Percentiles rank a stretch among this genome's conserved stretches.
phyloP scores from a whole-genome alignment of 1,284 basidiomycete species.

The Sanguinoderma infundibulare region DNA sequence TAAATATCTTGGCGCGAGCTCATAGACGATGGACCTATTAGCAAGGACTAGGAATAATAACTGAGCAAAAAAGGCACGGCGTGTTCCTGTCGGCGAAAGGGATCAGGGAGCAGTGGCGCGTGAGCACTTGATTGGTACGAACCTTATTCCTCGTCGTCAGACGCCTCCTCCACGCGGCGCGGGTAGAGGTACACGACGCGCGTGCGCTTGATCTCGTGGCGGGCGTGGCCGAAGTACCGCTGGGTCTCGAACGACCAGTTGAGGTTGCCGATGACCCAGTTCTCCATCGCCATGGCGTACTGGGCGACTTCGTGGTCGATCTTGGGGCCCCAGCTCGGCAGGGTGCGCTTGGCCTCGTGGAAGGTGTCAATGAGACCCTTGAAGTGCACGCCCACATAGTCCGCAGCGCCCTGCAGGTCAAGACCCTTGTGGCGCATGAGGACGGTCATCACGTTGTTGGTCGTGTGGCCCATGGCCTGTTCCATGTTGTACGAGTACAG shows the following conservation, averaged over 20 bases:
- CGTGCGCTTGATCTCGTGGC: slow-evolving; percentile 33
- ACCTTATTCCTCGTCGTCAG: slow-evolving; percentile 41
- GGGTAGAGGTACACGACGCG: slow-evolving; percentile 34
- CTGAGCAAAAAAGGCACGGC: neutral
- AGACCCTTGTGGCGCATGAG: slow-evolving; percentile 59
- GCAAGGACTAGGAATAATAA: neutral
- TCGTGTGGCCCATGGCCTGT: slow-evolving; percentile 66
- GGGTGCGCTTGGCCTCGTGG: slow-evolving; percentile 45
- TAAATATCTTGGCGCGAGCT: neutral
- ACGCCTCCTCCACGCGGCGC: slow-evolving; percentile 20
- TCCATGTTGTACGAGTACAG: slow-evolving; percentile 78
- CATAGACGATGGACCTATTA: neutral
- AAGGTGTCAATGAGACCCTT: slow-evolving; percentile 55
- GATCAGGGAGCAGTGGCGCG: neutral
- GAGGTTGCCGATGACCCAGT: slow-evolving; percentile 42
- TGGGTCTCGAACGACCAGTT: slow-evolving; percentile 45
- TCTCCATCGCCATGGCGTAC: slow-evolving; percentile 41
- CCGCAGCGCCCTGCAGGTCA: slow-evolving; percentile 60
- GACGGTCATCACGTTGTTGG: slow-evolving; percentile 71
- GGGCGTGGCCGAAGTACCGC: slow-evolving; percentile 40
- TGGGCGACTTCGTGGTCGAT: slow-evolving; percentile 52
- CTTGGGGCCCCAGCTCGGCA: slow-evolving; percentile 53
- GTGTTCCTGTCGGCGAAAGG: neutral
- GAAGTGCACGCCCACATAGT: slow-evolving; percentile 60
- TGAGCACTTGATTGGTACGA: neutral